phyloP scores from a whole-genome alignment of 192 early-diverging fungal species.

The Dissophora globulifera region DNA sequence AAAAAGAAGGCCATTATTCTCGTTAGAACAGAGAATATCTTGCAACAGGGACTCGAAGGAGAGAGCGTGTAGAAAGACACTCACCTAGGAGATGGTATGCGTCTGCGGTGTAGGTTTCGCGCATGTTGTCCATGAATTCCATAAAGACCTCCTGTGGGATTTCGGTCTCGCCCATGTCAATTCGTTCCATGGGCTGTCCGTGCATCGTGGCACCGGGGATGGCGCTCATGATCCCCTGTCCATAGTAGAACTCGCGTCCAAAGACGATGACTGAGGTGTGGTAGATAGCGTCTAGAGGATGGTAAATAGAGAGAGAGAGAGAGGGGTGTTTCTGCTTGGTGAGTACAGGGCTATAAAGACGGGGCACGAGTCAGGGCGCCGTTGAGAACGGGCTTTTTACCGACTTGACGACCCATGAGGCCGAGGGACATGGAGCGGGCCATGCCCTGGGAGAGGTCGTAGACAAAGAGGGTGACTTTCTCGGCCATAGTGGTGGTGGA shows the following conservation, averaged over 20 bases:
- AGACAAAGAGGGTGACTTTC: slow-evolving; percentile 65
- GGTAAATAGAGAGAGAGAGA: not conserved
- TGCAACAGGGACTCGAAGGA: no score
- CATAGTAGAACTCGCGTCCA: slow-evolving; percentile 82
- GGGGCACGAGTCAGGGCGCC: no score
- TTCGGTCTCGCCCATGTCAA: slow-evolving; percentile 83
- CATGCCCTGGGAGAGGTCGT: slow-evolving; percentile 80
- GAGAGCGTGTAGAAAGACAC: no score
- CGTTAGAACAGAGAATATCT: no score
- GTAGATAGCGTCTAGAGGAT: slow-evolving; percentile 59
- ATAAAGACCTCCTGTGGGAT: slow-evolving; percentile 75
- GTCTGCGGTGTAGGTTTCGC: slow-evolving; percentile 65
- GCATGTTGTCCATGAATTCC: slow-evolving; percentile 76
- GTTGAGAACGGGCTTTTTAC: no score
- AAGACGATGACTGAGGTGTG: slow-evolving; percentile 84
- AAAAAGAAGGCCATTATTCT: not conserved
- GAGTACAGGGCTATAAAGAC: no score
- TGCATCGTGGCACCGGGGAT: slow-evolving; percentile 66
- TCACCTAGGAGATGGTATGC: slow-evolving; percentile 82
- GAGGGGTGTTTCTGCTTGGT: no score
- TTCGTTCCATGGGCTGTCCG: slow-evolving; percentile 70
- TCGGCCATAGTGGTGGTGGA: slow-evolving; percentile 14
- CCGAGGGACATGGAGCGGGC: slow-evolving; percentile 72
- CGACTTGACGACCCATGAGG: slow-evolving; percentile 75
- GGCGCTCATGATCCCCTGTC: slow-evolving; percentile 73